A percentile compares a stretch with the other conserved stretches of the same genome.
Evolutionary conservation across 192 early-diverging fungal species (phyloP).

Genomic region (Cetraspora pellucida): DNA sequence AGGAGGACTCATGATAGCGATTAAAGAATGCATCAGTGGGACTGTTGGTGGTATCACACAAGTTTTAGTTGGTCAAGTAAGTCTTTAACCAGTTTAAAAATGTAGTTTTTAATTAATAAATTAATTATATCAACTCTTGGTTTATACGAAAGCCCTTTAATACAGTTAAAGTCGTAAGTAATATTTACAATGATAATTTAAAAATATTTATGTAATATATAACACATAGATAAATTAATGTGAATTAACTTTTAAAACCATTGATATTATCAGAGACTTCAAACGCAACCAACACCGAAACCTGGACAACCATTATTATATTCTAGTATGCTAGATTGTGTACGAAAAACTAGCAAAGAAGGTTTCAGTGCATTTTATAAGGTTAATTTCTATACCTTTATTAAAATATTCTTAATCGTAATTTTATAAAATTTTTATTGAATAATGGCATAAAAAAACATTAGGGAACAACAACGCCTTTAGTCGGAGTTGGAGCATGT

Average conservation of each 20-base stretch:
- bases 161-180: slow-evolving; percentile 77
- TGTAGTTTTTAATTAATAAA: slow-evolving; percentile 9
- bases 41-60: slow-evolving; percentile 77
- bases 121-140: background rate
- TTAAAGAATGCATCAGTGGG: slow-evolving; percentile 77
- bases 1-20: slow-evolving; percentile 56
- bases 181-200: no score
- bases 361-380: slow-evolving; percentile 87
- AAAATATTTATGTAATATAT: no score
- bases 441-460: slow-evolving; percentile 14
- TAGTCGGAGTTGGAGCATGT: slow-evolving; percentile 92
- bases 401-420: background rate
- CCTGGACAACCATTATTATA: slow-evolving; percentile 68
- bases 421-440: background rate
- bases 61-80: slow-evolving; percentile 73
- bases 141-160: slow-evolving; percentile 63
- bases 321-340: slow-evolving; percentile 84
- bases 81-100: background rate
- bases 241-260: no score
- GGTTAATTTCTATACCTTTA: slow-evolving; percentile 39
- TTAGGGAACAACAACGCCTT: slow-evolving; percentile 86
- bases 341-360: slow-evolving; percentile 81
- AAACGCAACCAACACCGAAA: slow-evolving; percentile 79
- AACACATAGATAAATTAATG: no score
- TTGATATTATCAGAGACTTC: slow-evolving; percentile 64